Evolutionary conservation across 352 stramenopile genomes (phyloP).

Genomic region (Pythium vanterpoolii): DNA sequence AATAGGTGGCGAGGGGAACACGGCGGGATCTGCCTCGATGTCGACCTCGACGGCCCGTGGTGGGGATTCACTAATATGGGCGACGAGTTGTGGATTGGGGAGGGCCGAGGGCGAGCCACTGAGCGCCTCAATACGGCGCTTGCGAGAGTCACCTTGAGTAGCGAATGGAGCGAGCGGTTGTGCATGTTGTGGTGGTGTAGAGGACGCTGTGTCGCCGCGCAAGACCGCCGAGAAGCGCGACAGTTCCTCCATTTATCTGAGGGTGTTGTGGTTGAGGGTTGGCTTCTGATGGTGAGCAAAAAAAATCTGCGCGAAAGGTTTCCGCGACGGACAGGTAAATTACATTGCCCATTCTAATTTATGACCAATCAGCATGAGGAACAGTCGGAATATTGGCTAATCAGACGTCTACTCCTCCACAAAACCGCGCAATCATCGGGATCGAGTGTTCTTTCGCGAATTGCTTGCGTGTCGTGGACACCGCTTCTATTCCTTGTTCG

Average conservation of each 20-base stretch:
- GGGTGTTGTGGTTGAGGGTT: neutral
- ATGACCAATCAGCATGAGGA: no score
- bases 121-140: conserved; percentile 17
- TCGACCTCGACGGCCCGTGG: neutral
- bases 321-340: neutral
- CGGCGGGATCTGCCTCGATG: neutral
- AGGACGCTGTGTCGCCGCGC: neutral
- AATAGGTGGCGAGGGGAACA: neutral
- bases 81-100: neutral
- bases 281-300: neutral
- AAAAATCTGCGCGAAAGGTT: neutral
- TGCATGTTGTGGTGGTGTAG: neutral
- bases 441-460: no score
- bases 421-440: no score
- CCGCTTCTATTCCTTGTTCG: no score
- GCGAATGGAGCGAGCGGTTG: neutral
- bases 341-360: neutral
- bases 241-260: neutral
- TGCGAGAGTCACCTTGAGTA: conserved; percentile 7
- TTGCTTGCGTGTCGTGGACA: neutral
- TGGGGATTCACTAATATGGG: neutral
- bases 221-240: neutral
- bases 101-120: conserved; percentile 10
- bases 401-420: no score
- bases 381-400: no score